phyloP scores from a whole-genome alignment of 2,329 filamentous ascomycete species.

The Lachnellula suecica region DNA sequence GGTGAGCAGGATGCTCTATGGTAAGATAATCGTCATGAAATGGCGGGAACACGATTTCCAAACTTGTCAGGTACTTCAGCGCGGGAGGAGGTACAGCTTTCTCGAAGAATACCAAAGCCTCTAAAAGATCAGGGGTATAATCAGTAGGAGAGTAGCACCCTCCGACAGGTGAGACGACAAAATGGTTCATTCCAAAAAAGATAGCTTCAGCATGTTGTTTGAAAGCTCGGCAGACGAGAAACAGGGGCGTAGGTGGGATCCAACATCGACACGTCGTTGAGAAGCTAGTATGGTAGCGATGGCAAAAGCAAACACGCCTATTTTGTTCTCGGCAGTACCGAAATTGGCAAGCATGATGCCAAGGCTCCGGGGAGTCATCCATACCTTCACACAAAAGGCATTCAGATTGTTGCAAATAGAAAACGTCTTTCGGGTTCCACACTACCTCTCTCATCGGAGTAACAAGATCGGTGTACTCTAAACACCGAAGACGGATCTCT shows the following conservation, averaged over 20 bases:
- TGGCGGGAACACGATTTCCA: not conserved
- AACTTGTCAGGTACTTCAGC: not conserved
- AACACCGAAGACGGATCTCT: not conserved
- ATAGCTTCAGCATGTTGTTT: not conserved
- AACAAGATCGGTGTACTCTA: conserved; percentile 2
- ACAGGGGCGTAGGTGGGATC: not conserved
- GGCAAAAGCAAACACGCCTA: not conserved
- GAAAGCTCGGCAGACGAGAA: not conserved
- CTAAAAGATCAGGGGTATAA: not conserved
- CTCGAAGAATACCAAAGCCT: not conserved
- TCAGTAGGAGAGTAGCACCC: not conserved
- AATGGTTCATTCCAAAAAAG: not conserved
- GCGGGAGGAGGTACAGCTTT: not conserved
- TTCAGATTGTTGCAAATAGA: too few species aligned
- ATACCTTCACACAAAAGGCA: too few species aligned
- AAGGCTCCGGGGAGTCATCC: not conserved
- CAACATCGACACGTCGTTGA: not conserved
- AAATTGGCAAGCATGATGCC: not conserved
- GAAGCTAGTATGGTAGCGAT: not conserved
- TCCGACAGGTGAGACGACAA: not conserved
- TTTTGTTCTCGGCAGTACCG: not conserved
- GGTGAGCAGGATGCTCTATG: not conserved
- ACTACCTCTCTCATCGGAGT: not conserved
- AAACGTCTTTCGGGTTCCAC: not conserved
- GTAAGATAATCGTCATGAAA: not conserved